phyloP scores from a whole-genome alignment of 192 early-diverging fungal genomes.

The Coemansia sp. region DNA sequence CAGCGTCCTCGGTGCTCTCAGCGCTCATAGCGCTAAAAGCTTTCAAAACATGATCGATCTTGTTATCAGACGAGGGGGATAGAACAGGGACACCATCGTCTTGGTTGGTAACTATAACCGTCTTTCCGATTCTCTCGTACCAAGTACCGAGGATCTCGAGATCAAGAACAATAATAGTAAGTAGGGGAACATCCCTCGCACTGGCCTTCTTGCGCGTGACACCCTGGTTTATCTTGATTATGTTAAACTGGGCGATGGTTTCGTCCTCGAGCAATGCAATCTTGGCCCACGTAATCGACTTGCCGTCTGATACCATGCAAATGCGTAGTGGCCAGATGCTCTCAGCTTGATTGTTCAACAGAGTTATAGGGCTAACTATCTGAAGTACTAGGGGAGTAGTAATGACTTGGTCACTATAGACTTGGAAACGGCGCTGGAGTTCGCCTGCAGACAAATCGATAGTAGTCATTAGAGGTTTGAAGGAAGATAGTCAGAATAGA shows the following conservation, averaged over 20 bases:
- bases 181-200: conserved; percentile 20
- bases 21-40: not conserved
- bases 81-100: not conserved
- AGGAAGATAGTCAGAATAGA: conserved; percentile 3
- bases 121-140: conserved; percentile 25
- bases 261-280: conserved; percentile 36
- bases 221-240: conserved; percentile 30
- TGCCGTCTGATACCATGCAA: conserved; percentile 48
- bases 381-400: conserved; percentile 24
- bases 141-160: conserved; percentile 35
- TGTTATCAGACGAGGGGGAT: not conserved
- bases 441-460: conserved; percentile 36
- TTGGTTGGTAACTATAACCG: not conserved
- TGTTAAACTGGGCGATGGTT: conserved; percentile 27
- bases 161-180: conserved; percentile 34
- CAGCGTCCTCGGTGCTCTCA: not conserved
- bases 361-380: conserved; percentile 37
- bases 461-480: not conserved
- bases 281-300: conserved; percentile 28
- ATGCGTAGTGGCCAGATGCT: conserved; percentile 12
- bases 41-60: too few species aligned
- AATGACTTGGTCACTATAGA: conserved; percentile 19
- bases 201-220: conserved; percentile 30
- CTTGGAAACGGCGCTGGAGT: conserved; percentile 22
- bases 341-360: conserved; percentile 20